Base-by-base conservation (phyloP, 2,329 filamentous ascomycete genomes). In the Fusarium dimerum region DNA sequence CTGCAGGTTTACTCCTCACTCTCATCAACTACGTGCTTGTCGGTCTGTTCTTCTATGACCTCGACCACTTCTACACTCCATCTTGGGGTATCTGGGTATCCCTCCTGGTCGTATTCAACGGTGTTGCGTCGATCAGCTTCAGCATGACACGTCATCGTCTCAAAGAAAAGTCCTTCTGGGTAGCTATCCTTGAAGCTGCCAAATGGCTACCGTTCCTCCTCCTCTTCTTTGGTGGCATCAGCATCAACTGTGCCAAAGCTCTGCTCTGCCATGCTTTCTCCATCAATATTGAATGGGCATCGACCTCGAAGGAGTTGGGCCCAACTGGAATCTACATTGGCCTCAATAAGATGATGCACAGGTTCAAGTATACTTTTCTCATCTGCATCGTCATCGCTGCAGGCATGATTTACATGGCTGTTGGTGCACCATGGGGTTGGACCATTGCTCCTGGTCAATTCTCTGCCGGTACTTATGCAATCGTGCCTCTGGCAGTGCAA, bases 11-110 rank as follows among this genome's bases (percentile, higher is more conserved):
- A 77, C 72, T 85, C 6, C 75, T 90, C 40, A 88, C 86, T 0
- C 64, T 87, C 0, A 71, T 81, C 51, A 90, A 90, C 71, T 90
- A 90, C 68, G 79, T 90, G 66, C 71, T 88, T n/a, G 77, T 88
- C 41, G 88, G 88, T n/a, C 87, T 86, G 78, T 88, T 81, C 72
- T 86, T 86, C 62, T 84, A 84, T 12, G 74, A 82, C 38, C 75
- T 86, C 16, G 85, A 87, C 64, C 83, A 87, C 57, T 87, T 85
- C 71, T 89, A 88, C 66, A 76, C 85, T 67, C 83, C 86, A 53
- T 84, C 80, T 0, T 88, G 83, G 75, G 81, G 79, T 57, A 82
- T 85, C 56, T 86, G 80, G 71, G 77, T 86, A 59, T 76, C 78
- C 3, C 60, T 66, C 3, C 18, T 66, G 1, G 63, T 66, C 8